phyloP scores from a whole-genome alignment of 192 early-diverging fungal genomes.

The Coemansia sp. region DNA sequence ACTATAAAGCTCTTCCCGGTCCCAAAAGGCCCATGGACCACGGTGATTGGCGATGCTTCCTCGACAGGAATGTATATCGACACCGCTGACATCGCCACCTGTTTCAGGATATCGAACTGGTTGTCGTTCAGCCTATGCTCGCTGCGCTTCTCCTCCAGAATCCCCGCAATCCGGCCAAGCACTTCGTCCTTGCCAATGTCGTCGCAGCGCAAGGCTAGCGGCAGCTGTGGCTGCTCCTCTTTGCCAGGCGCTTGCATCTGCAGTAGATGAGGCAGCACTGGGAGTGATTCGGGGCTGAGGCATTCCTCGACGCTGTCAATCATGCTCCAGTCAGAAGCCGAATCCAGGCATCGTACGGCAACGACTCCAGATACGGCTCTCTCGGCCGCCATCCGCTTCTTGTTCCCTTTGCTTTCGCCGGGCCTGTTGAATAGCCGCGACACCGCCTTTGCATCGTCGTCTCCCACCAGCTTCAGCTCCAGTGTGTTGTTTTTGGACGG shows the following conservation, averaged over 20 bases:
- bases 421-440: slow-evolving; percentile 23
- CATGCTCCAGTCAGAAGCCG: slow-evolving; percentile 52
- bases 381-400: slow-evolving; percentile 4
- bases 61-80: slow-evolving; percentile 33
- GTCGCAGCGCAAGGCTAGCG: neutral
- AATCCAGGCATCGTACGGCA: slow-evolving; percentile 45
- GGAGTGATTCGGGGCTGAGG: slow-evolving; percentile 22
- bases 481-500: slow-evolving; percentile 52
- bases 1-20: slow-evolving; percentile 76
- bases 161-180: neutral
- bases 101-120: slow-evolving; percentile 24
- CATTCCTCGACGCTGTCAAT: slow-evolving; percentile 36
- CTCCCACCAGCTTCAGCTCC: slow-evolving; percentile 43
- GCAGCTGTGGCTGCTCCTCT: neutral
- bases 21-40: slow-evolving; percentile 61
- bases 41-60: slow-evolving; percentile 23
- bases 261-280: slow-evolving; percentile 30
- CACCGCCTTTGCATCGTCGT: slow-evolving; percentile 40
- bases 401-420: neutral
- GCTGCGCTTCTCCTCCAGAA: slow-evolving; percentile 12
- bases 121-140: slow-evolving; percentile 33
- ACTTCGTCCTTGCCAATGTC: neutral
- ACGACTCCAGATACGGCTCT: slow-evolving; percentile 15
- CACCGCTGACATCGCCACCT: slow-evolving; percentile 33
- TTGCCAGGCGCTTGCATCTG: neutral